phyloP scores from a whole-genome alignment of 176 grass and related monocot species.

The Olyra latifolia region DNA sequence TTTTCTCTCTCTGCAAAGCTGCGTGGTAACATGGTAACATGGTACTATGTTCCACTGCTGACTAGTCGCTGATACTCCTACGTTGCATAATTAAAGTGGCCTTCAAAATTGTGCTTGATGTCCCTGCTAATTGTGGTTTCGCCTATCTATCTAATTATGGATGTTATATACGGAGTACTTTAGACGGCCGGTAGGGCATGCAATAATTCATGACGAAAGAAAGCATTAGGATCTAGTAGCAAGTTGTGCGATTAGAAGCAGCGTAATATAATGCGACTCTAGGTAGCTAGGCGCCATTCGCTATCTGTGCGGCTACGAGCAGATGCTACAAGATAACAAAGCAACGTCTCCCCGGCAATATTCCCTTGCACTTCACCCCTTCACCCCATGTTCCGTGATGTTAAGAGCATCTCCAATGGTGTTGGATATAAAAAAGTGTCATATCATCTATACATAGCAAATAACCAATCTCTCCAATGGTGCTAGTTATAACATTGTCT shows the following conservation, averaged over 20 bases:
- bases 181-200: not conserved
- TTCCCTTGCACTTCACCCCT: not conserved
- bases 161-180: conserved; percentile 6
- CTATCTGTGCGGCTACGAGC: not conserved
- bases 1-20: not conserved
- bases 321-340: conserved; percentile 3
- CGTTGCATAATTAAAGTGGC: not conserved
- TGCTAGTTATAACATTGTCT: too few relatives aligned
- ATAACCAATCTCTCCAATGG: too few relatives aligned
- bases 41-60: not conserved
- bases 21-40: not conserved
- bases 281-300: not conserved
- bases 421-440: too few relatives aligned
- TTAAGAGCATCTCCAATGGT: too few relatives aligned
- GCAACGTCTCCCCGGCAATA: not conserved
- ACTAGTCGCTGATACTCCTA: not conserved
- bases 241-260: not conserved
- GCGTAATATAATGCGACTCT: not conserved
- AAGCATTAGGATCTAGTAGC: not conserved
- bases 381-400: not conserved
- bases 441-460: too few relatives aligned
- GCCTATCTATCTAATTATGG: not conserved
- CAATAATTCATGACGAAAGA: conserved; percentile 13
- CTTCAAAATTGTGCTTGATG: not conserved
- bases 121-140: conserved; percentile 11